Percentiles rank a stretch among this genome's conserved stretches.
These are phyloP conservation scores for Lenwebbia sp. DNA, from an alignment of 345 rosid genomes.

Conservation along the genomic window DNA sequence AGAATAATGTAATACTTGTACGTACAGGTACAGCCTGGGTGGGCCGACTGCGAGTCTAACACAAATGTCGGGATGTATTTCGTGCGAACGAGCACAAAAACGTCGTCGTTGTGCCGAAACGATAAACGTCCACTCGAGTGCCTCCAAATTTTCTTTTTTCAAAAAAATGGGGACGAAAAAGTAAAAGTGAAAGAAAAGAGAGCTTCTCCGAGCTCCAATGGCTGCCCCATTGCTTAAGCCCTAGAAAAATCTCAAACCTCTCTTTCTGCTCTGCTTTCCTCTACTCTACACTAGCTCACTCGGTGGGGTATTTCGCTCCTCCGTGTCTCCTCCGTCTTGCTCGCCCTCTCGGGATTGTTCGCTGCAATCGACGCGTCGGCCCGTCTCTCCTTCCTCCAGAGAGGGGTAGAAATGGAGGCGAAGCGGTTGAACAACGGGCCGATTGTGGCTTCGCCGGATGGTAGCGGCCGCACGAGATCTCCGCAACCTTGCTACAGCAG, in stretches of 20 bases:
- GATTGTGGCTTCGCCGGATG: conserved; percentile 2
- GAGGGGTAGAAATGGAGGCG: conserved; percentile 16
- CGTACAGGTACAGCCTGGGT: too few species aligned
- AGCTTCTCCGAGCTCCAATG: neutral
- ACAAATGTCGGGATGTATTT: neutral
- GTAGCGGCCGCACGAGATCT: conserved; percentile 11
- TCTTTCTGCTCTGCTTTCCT: neutral
- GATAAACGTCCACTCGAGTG: neutral
- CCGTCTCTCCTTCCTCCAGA: neutral
- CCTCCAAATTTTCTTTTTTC: neutral
- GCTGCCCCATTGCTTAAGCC: neutral
- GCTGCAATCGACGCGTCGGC: neutral
- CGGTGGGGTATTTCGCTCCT: neutral
- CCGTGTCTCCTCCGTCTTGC: neutral
- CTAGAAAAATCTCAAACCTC: neutral
- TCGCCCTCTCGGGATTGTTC: neutral
- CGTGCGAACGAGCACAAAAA: neutral
- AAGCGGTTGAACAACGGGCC: conserved; percentile 12
- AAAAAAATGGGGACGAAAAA: neutral
- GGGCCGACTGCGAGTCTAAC: too few species aligned
- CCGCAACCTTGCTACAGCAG: conserved; percentile 27
- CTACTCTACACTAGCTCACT: neutral
- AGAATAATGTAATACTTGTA: too few species aligned
- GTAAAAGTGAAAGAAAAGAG: neutral
- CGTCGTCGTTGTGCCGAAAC: neutral